Conservation (phyloP, 768 basidiomycete genomes). For the Boletus pseudo-olivaceus region DNA sequence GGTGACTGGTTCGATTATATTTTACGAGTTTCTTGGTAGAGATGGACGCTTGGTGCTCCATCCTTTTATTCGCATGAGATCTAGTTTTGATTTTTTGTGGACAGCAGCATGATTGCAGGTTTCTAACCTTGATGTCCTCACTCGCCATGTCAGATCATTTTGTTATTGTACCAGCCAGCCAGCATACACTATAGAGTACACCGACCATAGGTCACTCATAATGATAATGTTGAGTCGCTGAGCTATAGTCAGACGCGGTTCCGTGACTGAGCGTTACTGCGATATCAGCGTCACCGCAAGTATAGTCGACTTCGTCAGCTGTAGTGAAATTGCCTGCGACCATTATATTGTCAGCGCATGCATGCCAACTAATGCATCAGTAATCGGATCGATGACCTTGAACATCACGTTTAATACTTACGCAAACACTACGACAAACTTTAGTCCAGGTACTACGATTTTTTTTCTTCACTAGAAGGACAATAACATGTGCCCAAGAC, state of each 20-base stretch:
- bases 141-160: not conserved
- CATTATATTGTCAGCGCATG: no score
- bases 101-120: not conserved
- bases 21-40: not conserved
- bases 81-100: not conserved
- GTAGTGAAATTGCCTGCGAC: not conserved
- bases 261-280: no score
- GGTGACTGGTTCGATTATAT: not conserved
- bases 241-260: conserved; percentile 7
- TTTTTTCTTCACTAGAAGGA: not conserved
- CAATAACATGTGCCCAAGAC: not conserved
- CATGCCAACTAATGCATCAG: no score
- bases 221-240: not conserved
- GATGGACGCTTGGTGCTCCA: not conserved
- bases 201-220: not conserved
- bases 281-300: no score
- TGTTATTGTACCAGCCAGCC: not conserved
- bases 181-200: not conserved
- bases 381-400: not conserved
- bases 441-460: not conserved
- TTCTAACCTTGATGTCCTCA: not conserved
- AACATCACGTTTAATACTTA: not conserved
- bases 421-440: not conserved
- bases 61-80: not conserved
- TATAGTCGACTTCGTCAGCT: no score